These are phyloP conservation scores for Epichloe aotearoae DNA, from an alignment of 2,329 filamentous ascomycete species.

Conservation along the genomic window DNA sequence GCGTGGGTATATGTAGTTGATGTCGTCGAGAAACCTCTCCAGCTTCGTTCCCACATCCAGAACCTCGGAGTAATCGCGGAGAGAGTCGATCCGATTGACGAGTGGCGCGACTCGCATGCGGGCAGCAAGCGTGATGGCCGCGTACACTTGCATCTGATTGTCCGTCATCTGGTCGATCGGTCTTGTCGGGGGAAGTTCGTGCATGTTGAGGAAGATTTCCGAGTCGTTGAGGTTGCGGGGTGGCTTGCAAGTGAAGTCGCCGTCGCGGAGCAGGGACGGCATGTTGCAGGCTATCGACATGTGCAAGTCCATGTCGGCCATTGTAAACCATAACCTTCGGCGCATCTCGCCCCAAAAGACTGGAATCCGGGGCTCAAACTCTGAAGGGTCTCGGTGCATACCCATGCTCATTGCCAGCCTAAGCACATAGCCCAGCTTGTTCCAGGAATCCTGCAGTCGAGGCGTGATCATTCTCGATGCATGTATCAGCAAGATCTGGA, in stretches of 20 bases:
- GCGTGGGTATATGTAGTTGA: slow-evolving; percentile 38
- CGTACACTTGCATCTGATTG: slow-evolving; percentile 41
- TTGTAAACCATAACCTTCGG: slow-evolving; percentile 42
- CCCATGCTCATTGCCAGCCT: slow-evolving; percentile 48
- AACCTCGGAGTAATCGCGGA: slow-evolving; percentile 40
- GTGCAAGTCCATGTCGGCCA: slow-evolving; percentile 43
- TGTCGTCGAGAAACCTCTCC: slow-evolving; percentile 39
- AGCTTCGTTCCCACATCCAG: slow-evolving; percentile 40
- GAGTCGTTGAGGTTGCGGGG: slow-evolving; percentile 40
- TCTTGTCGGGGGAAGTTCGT: slow-evolving; percentile 33
- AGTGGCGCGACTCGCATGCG: slow-evolving; percentile 37
- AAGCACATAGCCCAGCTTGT: slow-evolving; percentile 40
- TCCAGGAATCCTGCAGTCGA: slow-evolving; percentile 38
- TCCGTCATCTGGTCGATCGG: slow-evolving; percentile 40
- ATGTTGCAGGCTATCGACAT: slow-evolving; percentile 39
- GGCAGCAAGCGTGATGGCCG: slow-evolving; percentile 33
- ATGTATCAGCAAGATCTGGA: slow-evolving; percentile 39
- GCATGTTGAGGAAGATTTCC: slow-evolving; percentile 34
- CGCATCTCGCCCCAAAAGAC: slow-evolving; percentile 40
- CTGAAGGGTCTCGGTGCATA: slow-evolving; percentile 41
- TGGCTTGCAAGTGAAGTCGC: slow-evolving; percentile 38
- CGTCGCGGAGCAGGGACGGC: slow-evolving; percentile 36
- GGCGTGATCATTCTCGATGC: slow-evolving; percentile 39
- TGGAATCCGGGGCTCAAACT: slow-evolving; percentile 34
- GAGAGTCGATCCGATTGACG: slow-evolving; percentile 36